These are phyloP conservation scores for Biancaea sappan DNA, from an alignment of 306 rosid species.

Conservation along the genomic window DNA sequence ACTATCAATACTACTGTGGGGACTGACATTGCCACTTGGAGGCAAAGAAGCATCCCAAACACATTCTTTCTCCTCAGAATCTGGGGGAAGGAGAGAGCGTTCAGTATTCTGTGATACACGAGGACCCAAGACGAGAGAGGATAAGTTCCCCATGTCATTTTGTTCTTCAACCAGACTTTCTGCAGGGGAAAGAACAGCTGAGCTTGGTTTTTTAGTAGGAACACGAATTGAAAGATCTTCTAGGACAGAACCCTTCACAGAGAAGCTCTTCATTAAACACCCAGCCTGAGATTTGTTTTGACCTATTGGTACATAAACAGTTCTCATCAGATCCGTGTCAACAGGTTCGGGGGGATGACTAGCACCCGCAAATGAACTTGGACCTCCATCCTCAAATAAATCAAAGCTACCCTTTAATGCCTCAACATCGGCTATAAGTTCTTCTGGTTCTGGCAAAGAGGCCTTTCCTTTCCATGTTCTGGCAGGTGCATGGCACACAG, in stretches of 20 bases:
- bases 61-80: constrained; percentile 91
- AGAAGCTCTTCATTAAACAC: constrained; percentile 76
- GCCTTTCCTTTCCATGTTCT: constrained; percentile 61
- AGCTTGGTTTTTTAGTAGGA: constrained; percentile 64
- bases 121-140: constrained; percentile 59
- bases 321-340: constrained; percentile 85
- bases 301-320: constrained; percentile 78
- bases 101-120: constrained; percentile 74
- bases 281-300: constrained; percentile 73
- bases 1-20: constrained; percentile 95
- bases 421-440: constrained; percentile 50
- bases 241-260: constrained; percentile 78
- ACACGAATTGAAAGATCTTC: constrained; percentile 82
- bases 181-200: constrained; percentile 62
- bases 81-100: constrained; percentile 63
- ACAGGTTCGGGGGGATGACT: constrained; percentile 99
- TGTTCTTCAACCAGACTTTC: constrained; percentile 68
- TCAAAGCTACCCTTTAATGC: constrained; percentile 56
- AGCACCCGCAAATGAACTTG: constrained; percentile 86
- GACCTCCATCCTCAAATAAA: constrained; percentile 67
- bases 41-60: constrained; percentile 99
- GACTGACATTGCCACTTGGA: constrained; percentile 98
- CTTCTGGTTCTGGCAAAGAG: constrained; percentile 61
- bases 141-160: constrained; percentile 51
- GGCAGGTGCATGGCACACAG: constrained; percentile 44